phyloP scores from a whole-genome alignment of 768 basidiomycete genomes.

The Collybia sp. region DNA sequence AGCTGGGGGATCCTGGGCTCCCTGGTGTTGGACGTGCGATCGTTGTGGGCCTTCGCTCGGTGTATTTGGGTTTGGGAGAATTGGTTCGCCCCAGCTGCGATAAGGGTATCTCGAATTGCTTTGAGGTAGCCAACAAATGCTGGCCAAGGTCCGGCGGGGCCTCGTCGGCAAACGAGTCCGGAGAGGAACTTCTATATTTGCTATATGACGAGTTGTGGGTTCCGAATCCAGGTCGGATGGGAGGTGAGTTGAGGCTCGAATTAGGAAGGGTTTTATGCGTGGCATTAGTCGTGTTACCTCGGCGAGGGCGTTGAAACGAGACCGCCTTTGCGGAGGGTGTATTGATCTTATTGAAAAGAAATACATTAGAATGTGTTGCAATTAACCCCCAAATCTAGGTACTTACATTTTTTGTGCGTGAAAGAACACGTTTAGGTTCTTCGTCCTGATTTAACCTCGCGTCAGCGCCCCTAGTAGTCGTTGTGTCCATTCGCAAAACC shows the following conservation, averaged over 20 bases:
- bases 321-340: constrained; percentile 23
- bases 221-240: too few species aligned
- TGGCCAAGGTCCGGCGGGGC: constrained; percentile 43
- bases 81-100: constrained; percentile 40
- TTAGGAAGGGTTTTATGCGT: constrained; percentile 9
- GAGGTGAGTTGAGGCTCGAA: constrained; percentile 9
- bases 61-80: neutral
- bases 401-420: constrained; percentile 11
- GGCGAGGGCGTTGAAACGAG: constrained; percentile 27
- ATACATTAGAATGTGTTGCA: constrained; percentile 9
- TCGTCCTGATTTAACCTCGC: constrained; percentile 6
- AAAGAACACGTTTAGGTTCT: constrained; percentile 3
- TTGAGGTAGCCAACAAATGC: constrained; percentile 38
- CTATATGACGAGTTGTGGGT: constrained; percentile 9
- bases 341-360: constrained; percentile 13
- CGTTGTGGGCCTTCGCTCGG: constrained; percentile 3
- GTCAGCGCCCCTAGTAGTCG: too few species aligned
- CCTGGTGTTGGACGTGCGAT: constrained; percentile 1
- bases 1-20: constrained; percentile 8
- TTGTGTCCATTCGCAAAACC: too few species aligned
- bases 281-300: constrained; percentile 9
- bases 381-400: constrained; percentile 6
- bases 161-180: constrained; percentile 61
- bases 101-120: constrained; percentile 53
- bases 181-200: constrained; percentile 28